Conservation (phyloP, 345 rosid species). For the Cardamine resedifolia region DNA sequence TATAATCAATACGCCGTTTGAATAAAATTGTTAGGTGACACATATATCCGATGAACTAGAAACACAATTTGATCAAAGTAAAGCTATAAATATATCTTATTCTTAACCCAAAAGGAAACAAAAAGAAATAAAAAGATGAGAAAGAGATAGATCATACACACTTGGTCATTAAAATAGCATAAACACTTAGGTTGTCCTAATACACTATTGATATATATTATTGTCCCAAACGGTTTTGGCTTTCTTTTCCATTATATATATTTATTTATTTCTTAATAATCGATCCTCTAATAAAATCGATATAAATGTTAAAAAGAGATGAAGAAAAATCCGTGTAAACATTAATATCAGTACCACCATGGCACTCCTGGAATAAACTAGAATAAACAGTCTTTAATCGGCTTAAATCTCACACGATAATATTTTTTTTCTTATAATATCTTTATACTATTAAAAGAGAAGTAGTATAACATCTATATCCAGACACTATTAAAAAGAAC, state of each 20-base stretch:
- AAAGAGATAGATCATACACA: not conserved
- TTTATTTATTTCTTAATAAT: too few species aligned
- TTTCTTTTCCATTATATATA: too few species aligned
- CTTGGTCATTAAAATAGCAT: not conserved
- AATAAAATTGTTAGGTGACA: too few species aligned
- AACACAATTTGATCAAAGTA: not conserved
- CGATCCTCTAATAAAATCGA: too few species aligned
- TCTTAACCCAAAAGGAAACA: not conserved
- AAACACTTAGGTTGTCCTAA: not conserved
- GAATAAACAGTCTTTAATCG: too few species aligned
- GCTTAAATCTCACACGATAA: not conserved
- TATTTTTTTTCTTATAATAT: not conserved
- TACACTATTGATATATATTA: not conserved
- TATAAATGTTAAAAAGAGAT: not conserved
- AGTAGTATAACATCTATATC: too few species aligned
- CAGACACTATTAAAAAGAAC: too few species aligned
- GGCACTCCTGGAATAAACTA: too few species aligned
- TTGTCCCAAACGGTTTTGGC: not conserved
- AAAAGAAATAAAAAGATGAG: not conserved
- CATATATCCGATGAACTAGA: not conserved
- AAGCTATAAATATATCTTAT: too few species aligned
- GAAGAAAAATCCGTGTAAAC: not conserved
- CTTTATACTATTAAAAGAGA: too few species aligned
- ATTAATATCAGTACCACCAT: too few species aligned
- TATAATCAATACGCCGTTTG: not conserved